Base-by-base conservation (phyloP, 345 rosid species). In the Brassica rapa region DNA sequence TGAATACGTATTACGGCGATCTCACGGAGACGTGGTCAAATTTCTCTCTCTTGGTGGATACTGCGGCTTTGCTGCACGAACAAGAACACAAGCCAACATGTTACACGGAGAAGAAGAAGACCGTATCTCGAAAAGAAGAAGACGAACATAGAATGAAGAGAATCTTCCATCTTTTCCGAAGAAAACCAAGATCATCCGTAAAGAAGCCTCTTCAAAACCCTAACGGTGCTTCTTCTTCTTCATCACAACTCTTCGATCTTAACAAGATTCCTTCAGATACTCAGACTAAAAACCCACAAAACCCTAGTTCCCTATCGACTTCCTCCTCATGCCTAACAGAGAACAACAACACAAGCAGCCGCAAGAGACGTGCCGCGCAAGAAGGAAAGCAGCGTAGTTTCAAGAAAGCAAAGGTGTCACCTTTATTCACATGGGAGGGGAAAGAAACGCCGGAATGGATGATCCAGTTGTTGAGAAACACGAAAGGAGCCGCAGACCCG, bases 141-240 rank as follows among this genome's bases (percentile, higher is more conserved):
- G 63, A 59, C 2, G 62, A 56, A 56, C 12, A 23, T 3, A 59
- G 30, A 59, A 57, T 23, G 62, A 10, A 57, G 32, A 59, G 63
- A 59, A 59, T 23, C 32, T 59, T 59, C n/a, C 0, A 9, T 24
- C n/a, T 7, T 12, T 24, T 59, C 32, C n/a, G 6, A 9, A 59
- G 63, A 59, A 59, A 21, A 59, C n/a, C 30, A 59, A 59, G 63
- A 59, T 9, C n/a, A 19, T 59, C 6, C 5, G 21, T 16, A 19
- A 55, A 55, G 61, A 55, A 55, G 19, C 61, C 61, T 55, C 63
- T 59, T 59, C 63, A 59, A 59, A 59, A 23, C 30, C 63, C 11
- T 59, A 10, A 59, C 10, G 32, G 7, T 24, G 63, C 32, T 59
- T 23, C 62, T 9, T 8, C 62, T 59, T 23, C 63, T 3, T 21